These are phyloP conservation scores for Pascua sp. DNA, from an alignment of 1,284 basidiomycete species.

Conservation along the genomic window DNA sequence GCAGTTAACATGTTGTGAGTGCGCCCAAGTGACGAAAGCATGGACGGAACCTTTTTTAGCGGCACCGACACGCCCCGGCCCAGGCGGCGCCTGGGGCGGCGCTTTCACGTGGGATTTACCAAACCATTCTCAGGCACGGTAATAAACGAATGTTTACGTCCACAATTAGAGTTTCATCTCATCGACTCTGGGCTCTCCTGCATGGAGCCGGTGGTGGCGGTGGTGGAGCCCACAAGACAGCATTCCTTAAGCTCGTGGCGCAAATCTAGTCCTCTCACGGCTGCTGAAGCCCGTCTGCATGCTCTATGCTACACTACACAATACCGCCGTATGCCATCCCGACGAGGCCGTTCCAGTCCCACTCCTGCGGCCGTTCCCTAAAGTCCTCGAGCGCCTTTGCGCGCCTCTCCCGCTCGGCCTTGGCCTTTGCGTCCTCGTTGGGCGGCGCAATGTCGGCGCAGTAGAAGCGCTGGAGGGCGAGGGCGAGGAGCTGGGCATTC, in stretches of 20 bases:
- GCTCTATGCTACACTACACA: not conserved
- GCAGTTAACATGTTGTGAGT: too few species aligned
- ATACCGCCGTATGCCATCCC: slow-evolving; percentile 38
- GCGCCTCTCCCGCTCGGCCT: slow-evolving; percentile 36
- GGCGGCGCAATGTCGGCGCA: slow-evolving; percentile 29
- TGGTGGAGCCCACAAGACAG: not conserved
- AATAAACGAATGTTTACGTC: too few species aligned
- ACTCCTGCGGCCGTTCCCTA: slow-evolving; percentile 43
- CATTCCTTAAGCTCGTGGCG: not conserved
- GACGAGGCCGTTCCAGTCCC: slow-evolving; percentile 46
- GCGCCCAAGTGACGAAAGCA: too few species aligned
- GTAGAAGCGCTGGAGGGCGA: slow-evolving; percentile 79
- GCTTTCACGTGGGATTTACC: too few species aligned
- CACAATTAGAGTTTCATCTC: too few species aligned
- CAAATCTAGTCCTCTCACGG: not conserved
- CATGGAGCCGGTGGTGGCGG: too few species aligned
- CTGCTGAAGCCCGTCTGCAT: not conserved
- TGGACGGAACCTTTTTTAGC: too few species aligned
- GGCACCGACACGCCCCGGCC: too few species aligned
- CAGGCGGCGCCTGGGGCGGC: too few species aligned
- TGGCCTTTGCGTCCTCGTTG: slow-evolving; percentile 28
- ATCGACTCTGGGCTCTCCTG: too few species aligned
- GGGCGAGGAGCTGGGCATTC: slow-evolving; percentile 74
- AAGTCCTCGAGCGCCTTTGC: slow-evolving; percentile 39
- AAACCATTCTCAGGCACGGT: too few species aligned